Conservation (phyloP, 208 protist species). For the Trypanosoma congolense region DNA sequence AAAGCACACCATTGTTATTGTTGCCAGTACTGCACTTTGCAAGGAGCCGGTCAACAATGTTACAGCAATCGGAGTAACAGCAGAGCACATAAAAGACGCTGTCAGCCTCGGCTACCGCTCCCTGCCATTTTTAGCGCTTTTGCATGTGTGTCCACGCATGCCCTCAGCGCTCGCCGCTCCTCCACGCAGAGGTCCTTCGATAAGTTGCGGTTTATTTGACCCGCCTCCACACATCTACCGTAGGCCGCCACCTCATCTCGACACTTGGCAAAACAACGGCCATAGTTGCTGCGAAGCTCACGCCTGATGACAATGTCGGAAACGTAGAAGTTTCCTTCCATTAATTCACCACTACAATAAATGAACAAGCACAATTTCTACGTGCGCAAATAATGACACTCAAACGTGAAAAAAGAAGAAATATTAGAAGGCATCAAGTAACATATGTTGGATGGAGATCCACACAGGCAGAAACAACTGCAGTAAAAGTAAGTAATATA, state of each 20-base stretch:
- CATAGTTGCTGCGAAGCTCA: constrained; percentile 52
- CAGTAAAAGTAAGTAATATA: too few relatives aligned
- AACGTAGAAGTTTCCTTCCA: constrained; percentile 88
- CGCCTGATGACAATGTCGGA: constrained; percentile 64
- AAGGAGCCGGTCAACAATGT: too few relatives aligned
- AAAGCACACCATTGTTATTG: too few relatives aligned
- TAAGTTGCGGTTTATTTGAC: constrained; percentile 69
- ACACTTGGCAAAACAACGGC: constrained; percentile 52
- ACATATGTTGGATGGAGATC: too few relatives aligned
- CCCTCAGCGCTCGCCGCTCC: constrained; percentile 49
- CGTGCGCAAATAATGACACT: too few relatives aligned
- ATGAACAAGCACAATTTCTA: too few relatives aligned
- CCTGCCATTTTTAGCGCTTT: constrained; percentile 19
- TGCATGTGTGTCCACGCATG: constrained; percentile 51
- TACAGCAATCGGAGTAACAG: too few relatives aligned
- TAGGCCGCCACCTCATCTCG: constrained; percentile 45
- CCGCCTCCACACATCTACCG: constrained; percentile 65
- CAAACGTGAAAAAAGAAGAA: too few relatives aligned
- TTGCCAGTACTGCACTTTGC: too few relatives aligned
- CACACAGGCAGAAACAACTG: too few relatives aligned
- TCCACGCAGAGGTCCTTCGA: constrained; percentile 45
- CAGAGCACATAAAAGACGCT: too few relatives aligned
- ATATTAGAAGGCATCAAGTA: too few relatives aligned
- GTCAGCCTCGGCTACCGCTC: neutral
- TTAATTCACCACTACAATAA: constrained; percentile 14